phyloP scores from a whole-genome alignment of 495 filamentous ascomycete genomes.

The Cudoniella acicularis region DNA sequence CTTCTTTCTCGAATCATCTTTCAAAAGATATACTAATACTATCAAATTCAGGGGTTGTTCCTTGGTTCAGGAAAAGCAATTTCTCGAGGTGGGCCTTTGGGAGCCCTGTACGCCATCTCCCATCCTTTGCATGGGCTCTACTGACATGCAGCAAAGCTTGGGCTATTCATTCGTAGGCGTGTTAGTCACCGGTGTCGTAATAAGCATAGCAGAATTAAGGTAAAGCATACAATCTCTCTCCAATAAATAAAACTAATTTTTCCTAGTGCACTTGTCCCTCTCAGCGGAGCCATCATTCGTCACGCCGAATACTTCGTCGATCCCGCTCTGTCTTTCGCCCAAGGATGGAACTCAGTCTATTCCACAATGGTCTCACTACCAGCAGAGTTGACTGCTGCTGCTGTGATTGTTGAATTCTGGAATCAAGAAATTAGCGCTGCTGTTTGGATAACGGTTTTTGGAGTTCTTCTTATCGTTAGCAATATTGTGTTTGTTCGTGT shows the following conservation, averaged over 20 bases:
- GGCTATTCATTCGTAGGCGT: conserved; percentile 22
- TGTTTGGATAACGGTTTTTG: conserved; percentile 72
- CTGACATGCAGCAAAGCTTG: conserved; percentile 3
- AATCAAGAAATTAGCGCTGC: conserved; percentile 45
- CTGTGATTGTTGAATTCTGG: conserved; percentile 77
- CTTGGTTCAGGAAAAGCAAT: conserved; percentile 24
- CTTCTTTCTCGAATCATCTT: background rate
- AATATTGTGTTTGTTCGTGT: conserved; percentile 65
- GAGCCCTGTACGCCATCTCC: conserved; percentile 15
- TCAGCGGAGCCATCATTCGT: conserved; percentile 39
- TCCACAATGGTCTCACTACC: conserved; percentile 12
- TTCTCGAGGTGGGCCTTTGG: conserved; percentile 18
- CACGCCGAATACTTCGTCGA: conserved; percentile 27
- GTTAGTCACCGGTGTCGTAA: conserved; percentile 18
- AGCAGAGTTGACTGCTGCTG: conserved; percentile 48
- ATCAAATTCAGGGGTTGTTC: conserved; percentile 18
- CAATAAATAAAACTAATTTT: background rate
- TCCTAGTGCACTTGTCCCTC: conserved; percentile 45
- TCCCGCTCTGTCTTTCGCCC: conserved; percentile 25
- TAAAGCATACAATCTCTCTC: background rate
- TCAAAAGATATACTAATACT: background rate
- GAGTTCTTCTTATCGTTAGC: conserved; percentile 58
- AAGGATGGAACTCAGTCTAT: conserved; percentile 23
- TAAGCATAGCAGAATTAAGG: conserved; percentile 22
- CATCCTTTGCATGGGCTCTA: background rate